These are phyloP conservation scores for Anisodus acutangulus DNA, from an alignment of 257 asterid genomes.

Conservation along the genomic window DNA sequence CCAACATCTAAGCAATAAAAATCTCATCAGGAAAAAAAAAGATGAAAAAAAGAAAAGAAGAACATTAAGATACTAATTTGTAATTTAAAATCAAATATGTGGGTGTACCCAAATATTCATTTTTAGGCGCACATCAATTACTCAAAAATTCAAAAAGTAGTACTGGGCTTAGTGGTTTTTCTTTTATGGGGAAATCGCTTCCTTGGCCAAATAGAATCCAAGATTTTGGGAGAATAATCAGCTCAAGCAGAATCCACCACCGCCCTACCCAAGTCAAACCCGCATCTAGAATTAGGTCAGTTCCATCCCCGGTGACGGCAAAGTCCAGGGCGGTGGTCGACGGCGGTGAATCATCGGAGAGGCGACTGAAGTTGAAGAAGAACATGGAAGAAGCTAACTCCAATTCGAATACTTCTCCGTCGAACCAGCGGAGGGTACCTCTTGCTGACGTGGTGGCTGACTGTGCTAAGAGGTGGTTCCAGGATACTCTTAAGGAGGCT, in stretches of 20 bases:
- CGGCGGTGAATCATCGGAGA: constrained; percentile 30
- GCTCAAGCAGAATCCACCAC: constrained; percentile 51
- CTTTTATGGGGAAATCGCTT: constrained; percentile 74
- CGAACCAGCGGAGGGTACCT: constrained; percentile 57
- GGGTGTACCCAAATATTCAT: background rate
- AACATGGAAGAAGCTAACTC: constrained; percentile 57
- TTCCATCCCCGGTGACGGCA: constrained; percentile 40
- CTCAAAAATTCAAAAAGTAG: background rate
- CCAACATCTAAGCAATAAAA: background rate
- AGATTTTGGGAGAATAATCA: constrained; percentile 57
- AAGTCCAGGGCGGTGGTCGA: constrained; percentile 35
- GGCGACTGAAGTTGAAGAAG: constrained; percentile 33
- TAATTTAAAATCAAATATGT: background rate
- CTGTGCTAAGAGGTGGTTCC: constrained; percentile 90
- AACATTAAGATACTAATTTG: background rate
- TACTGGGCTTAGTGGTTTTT: background rate
- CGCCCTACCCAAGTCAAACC: constrained; percentile 56
- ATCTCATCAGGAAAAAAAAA: background rate
- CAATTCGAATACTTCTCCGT: constrained; percentile 28
- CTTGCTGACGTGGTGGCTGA: constrained; percentile 86
- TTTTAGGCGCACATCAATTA: background rate
- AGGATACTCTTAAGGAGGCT: constrained; percentile 90
- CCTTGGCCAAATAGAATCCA: constrained; percentile 58
- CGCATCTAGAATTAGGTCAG: constrained; percentile 40
- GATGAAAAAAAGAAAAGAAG: background rate